These are phyloP conservation scores for Russula virescens DNA, from an alignment of 768 basidiomycete species.

Conservation along the genomic window DNA sequence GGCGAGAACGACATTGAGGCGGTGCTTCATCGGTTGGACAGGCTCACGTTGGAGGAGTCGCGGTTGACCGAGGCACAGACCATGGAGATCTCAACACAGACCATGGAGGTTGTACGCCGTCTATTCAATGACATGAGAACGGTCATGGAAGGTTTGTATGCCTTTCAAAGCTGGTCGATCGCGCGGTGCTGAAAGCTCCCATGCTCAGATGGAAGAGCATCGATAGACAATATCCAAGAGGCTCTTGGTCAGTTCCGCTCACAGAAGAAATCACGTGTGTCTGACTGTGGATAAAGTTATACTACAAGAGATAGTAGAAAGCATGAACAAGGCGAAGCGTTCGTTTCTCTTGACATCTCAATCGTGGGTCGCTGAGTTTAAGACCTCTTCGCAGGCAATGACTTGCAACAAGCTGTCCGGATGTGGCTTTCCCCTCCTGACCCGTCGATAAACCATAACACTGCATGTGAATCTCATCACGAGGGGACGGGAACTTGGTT, in stretches of 20 bases:
- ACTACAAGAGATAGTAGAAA: not conserved
- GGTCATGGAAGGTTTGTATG: conserved; percentile 3
- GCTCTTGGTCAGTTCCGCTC: not conserved
- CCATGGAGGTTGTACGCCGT: not conserved
- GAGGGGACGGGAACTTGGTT: not conserved
- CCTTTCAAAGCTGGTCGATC: not conserved
- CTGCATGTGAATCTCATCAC: not conserved
- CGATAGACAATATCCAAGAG: not conserved
- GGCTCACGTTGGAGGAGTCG: no score
- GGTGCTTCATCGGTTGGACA: no score
- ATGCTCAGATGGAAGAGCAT: not conserved
- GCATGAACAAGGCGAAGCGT: conserved; percentile 1
- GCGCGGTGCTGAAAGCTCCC: not conserved
- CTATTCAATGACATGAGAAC: not conserved
- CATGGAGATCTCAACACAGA: no score
- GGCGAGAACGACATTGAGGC: no score
- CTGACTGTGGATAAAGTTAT: not conserved
- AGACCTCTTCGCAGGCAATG: not conserved
- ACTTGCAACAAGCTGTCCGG: not conserved
- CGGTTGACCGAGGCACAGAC: no score
- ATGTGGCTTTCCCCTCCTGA: conserved; percentile 11
- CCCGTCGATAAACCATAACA: conserved; percentile 4
- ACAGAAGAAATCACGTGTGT: not conserved
- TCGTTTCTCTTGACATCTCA: not conserved
- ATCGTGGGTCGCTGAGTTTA: not conserved